phyloP scores from a whole-genome alignment of 495 filamentous ascomycete genomes.

The Lasiosphaeria ovina region DNA sequence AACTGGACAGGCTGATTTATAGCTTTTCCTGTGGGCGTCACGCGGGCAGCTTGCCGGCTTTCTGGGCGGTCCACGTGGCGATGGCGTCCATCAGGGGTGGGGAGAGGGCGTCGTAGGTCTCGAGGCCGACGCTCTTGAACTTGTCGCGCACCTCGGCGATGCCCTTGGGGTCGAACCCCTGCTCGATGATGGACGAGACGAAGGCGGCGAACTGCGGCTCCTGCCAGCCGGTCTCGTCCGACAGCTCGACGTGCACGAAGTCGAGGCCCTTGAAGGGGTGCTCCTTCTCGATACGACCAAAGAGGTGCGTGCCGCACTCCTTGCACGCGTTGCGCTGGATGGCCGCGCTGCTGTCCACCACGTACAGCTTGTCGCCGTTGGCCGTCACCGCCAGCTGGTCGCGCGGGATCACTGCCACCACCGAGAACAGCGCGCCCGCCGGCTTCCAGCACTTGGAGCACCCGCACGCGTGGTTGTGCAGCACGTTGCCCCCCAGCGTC shows the following conservation, averaged over 20 bases:
- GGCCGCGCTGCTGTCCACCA: constrained; percentile 50
- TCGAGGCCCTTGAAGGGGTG: constrained; percentile 62
- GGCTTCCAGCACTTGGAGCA: constrained; percentile 68
- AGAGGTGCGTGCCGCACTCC: constrained; percentile 55
- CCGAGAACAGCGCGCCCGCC: constrained; percentile 53
- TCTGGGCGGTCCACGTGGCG: constrained; percentile 54
- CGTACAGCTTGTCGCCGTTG: constrained; percentile 50
- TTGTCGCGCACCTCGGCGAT: constrained; percentile 51
- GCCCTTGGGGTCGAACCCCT: constrained; percentile 52
- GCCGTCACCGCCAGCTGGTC: constrained; percentile 48
- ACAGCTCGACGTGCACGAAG: constrained; percentile 61
- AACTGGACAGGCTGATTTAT: not conserved
- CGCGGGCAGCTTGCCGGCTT: constrained; percentile 30
- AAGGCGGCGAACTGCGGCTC: constrained; percentile 63
- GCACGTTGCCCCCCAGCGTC: constrained; percentile 50
- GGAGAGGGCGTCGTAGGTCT: constrained; percentile 56
- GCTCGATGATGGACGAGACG: constrained; percentile 60
- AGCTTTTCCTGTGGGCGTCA: not conserved
- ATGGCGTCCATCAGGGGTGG: constrained; percentile 59
- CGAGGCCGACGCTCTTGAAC: constrained; percentile 48
- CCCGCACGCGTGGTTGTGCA: constrained; percentile 65
- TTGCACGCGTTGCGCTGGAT: constrained; percentile 60
- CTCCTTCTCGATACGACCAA: constrained; percentile 57
- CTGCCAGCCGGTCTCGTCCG: constrained; percentile 56
- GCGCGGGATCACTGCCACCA: constrained; percentile 54